Conservation (phyloP, 2,329 filamentous ascomycete genomes). For the Cercospora berteroae region DNA sequence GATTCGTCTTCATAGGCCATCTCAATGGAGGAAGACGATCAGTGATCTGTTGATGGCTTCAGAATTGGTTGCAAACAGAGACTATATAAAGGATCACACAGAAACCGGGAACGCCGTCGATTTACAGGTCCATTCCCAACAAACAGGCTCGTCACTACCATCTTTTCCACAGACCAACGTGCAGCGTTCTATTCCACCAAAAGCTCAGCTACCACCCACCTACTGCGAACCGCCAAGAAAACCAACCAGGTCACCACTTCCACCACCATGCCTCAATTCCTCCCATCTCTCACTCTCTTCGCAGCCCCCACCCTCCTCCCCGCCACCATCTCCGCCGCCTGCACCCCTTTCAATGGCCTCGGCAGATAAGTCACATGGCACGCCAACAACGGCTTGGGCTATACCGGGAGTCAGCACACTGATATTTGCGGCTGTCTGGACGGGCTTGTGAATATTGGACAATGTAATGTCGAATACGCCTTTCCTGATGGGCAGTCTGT, state of each 20-base stretch:
- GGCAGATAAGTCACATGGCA: neutral
- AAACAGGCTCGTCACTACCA: neutral
- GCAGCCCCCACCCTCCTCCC: neutral
- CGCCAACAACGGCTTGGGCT: neutral
- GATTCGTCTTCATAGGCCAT: neutral
- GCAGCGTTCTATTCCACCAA: neutral
- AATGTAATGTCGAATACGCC: neutral
- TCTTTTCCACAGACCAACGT: neutral
- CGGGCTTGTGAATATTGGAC: neutral
- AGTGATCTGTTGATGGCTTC: neutral
- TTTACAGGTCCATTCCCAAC: neutral
- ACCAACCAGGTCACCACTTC: neutral
- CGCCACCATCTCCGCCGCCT: neutral
- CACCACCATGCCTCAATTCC: neutral
- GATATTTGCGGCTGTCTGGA: neutral
- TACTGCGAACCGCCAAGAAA: neutral
- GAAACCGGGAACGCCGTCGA: neutral
- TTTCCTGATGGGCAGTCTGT: neutral
- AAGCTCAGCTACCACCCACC: neutral
- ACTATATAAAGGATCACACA: neutral
- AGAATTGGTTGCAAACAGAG: neutral
- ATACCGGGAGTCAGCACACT: neutral
- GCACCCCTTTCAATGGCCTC: neutral
- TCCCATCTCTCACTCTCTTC: neutral
- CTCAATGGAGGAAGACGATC: neutral